phyloP scores from a whole-genome alignment of 805 yeast genomes.

The Pichia phayaonensis region DNA sequence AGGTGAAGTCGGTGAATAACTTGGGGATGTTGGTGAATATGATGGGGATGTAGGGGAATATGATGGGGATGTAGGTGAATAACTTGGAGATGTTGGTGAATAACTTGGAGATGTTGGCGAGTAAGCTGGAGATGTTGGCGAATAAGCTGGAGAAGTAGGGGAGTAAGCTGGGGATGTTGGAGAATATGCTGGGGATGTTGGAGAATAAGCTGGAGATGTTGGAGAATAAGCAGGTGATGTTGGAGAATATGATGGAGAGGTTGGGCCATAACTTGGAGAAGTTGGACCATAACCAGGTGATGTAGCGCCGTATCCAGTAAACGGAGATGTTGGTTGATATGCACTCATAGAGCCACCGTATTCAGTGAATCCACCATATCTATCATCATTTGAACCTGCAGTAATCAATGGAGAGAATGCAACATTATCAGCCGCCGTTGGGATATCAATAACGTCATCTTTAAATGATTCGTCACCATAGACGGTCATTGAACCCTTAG shows the following conservation, averaged over 20 bases:
- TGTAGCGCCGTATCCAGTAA: slow-evolving; percentile 41
- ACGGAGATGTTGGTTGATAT: slow-evolving; percentile 48
- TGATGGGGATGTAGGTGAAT: slow-evolving; percentile 60
- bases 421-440: slow-evolving; percentile 46
- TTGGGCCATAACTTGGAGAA: slow-evolving; percentile 42
- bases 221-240: slow-evolving; percentile 70
- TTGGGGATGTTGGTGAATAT: slow-evolving; percentile 75
- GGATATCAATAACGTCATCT: slow-evolving; percentile 44
- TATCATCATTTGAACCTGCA: slow-evolving; percentile 71
- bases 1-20: slow-evolving; percentile 76
- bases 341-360: slow-evolving; percentile 56
- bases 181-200: slow-evolving; percentile 66
- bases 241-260: slow-evolving; percentile 61
- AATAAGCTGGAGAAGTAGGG: slow-evolving; percentile 66
- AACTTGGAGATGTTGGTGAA: slow-evolving; percentile 51
- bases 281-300: slow-evolving; percentile 41
- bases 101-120: slow-evolving; percentile 67
- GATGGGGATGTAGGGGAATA: slow-evolving; percentile 77
- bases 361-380: slow-evolving; percentile 79
- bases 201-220: slow-evolving; percentile 53
- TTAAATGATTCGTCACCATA: slow-evolving; percentile 67
- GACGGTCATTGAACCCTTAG: slow-evolving; percentile 87
- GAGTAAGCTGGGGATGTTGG: slow-evolving; percentile 66
- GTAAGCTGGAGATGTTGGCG: slow-evolving; percentile 74
- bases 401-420: slow-evolving; percentile 92